phyloP scores from a whole-genome alignment of 176 grass and related monocot species.

The Raddia distichophylla region DNA sequence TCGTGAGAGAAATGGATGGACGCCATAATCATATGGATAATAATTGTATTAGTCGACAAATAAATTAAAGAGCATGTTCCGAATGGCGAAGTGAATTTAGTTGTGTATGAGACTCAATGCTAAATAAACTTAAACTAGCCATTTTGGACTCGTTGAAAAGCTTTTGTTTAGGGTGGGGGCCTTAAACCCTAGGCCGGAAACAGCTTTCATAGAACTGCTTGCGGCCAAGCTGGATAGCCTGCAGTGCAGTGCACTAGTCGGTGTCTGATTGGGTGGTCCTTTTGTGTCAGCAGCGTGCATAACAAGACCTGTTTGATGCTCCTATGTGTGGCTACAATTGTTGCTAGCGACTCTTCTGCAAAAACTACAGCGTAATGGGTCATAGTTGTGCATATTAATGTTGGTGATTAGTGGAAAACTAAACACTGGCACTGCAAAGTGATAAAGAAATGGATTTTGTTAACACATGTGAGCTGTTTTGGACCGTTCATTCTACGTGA shows the following conservation, averaged over 20 bases:
- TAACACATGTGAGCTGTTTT: too few species aligned
- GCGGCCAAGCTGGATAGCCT: neutral
- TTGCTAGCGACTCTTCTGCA: neutral
- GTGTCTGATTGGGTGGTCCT: neutral
- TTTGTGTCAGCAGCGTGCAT: too few species aligned
- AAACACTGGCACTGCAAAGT: neutral
- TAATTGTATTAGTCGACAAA: neutral
- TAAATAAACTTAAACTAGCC: too few species aligned
- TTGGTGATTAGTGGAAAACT: neutral
- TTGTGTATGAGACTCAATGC: too few species aligned
- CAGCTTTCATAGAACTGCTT: neutral
- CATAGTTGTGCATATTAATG: neutral
- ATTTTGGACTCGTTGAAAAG: too few species aligned
- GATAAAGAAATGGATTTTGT: neutral
- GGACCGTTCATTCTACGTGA: too few species aligned
- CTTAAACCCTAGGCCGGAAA: neutral
- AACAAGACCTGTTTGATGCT: neutral
- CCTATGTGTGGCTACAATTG: neutral
- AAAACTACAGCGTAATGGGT: neutral
- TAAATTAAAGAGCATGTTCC: neutral
- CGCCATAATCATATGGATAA: neutral
- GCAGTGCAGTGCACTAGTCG: neutral
- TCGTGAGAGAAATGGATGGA: too few species aligned
- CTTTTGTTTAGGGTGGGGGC: neutral
- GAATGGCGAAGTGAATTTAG: too few species aligned